Conservation (phyloP, 805 yeast genomes). For the Torulaspora microellipsoides region DNA sequence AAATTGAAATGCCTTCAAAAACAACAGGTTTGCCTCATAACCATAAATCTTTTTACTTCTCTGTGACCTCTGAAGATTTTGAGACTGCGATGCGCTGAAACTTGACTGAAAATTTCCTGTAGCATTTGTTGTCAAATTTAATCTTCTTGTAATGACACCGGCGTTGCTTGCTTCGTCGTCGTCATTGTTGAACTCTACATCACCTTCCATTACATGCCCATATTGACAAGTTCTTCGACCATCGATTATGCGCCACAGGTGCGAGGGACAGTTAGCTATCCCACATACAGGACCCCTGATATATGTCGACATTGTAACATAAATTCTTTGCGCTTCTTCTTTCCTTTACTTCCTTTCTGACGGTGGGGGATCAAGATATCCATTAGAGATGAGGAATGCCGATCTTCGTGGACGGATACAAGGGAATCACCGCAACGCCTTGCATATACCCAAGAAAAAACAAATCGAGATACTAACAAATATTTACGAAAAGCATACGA, state of each 20-base stretch:
- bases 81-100: conserved; percentile 30
- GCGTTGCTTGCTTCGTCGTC: conserved; percentile 51
- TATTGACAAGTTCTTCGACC: conserved; percentile 83
- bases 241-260: conserved; percentile 63
- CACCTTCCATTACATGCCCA: conserved; percentile 86
- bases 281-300: conserved; percentile 83
- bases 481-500: too few species aligned
- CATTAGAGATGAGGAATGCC: too few species aligned
- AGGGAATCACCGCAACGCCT: too few species aligned
- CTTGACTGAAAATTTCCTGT: conserved; percentile 37
- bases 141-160: conserved; percentile 48
- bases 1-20: conserved; percentile 45
- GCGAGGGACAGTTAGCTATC: conserved; percentile 79
- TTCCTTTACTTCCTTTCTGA: neutral
- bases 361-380: too few species aligned
- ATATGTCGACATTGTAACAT: conserved; percentile 39
- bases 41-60: conserved; percentile 42
- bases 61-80: conserved; percentile 8
- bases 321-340: neutral
- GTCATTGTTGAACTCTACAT: conserved; percentile 73
- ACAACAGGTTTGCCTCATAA: conserved; percentile 41
- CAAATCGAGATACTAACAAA: too few species aligned
- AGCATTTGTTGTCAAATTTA: conserved; percentile 47
- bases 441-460: too few species aligned
- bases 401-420: too few species aligned